Evolutionary conservation across 2,329 filamentous ascomycete genomes (phyloP), one percentile per base, ranked within the genome.

Genomic region (Zasmidium angulare): DNA sequence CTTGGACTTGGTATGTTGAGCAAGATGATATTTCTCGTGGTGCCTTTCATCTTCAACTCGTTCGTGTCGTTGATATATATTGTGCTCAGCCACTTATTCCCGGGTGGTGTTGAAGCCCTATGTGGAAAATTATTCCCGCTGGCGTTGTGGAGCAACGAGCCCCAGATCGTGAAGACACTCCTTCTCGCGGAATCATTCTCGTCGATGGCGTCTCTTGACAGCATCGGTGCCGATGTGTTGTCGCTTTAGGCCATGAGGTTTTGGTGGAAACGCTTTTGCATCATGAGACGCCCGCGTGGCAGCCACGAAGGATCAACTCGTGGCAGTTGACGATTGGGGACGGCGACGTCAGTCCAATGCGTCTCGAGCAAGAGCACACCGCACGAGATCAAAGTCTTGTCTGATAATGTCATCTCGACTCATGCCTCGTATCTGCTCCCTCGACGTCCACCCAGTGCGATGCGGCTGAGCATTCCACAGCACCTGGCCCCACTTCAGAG

Each of bases 81-180:
- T 43, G 7, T 17, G 6, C 14, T 43, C 26, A 31, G 6, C n/a
- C 26, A 22, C 10, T 46, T 55, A 55, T 55, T 20, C 23, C 53
- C 53, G 53, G 2, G 14, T 43, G 40, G 7, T 24, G n/a, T 55
- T 4, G 53, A 6, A 55, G 53, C 53, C 53, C 53, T 55, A 55
- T n/a, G 9, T 21, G 7, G 46, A 22, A 29, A 3, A 31, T 55
- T 55, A 55, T 55, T 55, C 21, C 53, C 53, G 53, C n/a, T 4
- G 4, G 43, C 50, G 21, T 14, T 43, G 29, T n/a, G n/a, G n/a
- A n/a, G n/a, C 11, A 17, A 43, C 7, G n/a, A 43, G 36, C 36
- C 36, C 36, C 11, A 7, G n/a, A 17, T 43, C 6, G n/a, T 4
- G n/a, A 14, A 3, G 11, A 17, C 36, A 43, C n/a, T 43, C 36